phyloP scores from a whole-genome alignment of 805 yeast genomes.

The Metschnikowia sp. region DNA sequence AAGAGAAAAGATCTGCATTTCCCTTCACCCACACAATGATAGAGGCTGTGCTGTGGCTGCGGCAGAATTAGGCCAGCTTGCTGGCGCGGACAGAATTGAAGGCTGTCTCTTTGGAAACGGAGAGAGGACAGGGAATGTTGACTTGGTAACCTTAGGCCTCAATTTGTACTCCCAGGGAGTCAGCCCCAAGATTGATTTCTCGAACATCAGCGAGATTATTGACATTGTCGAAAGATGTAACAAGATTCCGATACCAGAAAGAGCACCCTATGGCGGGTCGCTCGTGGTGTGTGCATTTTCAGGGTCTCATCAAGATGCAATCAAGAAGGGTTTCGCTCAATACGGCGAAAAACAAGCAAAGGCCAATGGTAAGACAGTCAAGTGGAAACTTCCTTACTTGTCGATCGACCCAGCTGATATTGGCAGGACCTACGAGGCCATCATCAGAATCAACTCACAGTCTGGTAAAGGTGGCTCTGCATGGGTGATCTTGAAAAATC shows the following conservation, averaged over 20 bases:
- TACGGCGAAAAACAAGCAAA: constrained; percentile 39
- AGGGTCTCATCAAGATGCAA: constrained; percentile 88
- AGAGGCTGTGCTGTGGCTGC: constrained; percentile 91
- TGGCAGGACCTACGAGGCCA: constrained; percentile 90
- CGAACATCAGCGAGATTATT: constrained; percentile 61
- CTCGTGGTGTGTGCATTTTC: constrained; percentile 80
- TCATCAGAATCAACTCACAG: constrained; percentile 83
- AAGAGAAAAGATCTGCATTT: constrained; percentile 68
- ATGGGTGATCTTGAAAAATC: constrained; percentile 73
- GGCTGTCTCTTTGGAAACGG: constrained; percentile 86
- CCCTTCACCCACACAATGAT: constrained; percentile 81
- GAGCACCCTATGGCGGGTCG: constrained; percentile 83
- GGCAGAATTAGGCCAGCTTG: constrained; percentile 75
- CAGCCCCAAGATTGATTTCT: constrained; percentile 66
- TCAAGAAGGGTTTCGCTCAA: constrained; percentile 70
- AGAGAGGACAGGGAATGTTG: constrained; percentile 86
- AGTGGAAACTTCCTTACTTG: constrained; percentile 76
- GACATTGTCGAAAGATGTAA: constrained; percentile 77
- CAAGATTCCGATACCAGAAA: constrained; percentile 72
- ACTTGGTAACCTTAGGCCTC: constrained; percentile 71
- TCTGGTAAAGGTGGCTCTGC: constrained; percentile 90
- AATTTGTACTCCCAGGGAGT: constrained; percentile 80
- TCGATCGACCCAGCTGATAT: constrained; percentile 84
- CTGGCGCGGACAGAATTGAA: constrained; percentile 86
- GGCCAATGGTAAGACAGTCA: constrained; percentile 33